phyloP scores from a whole-genome alignment of 352 stramenopile genomes.

The Hyaloperonospora brassicae region DNA sequence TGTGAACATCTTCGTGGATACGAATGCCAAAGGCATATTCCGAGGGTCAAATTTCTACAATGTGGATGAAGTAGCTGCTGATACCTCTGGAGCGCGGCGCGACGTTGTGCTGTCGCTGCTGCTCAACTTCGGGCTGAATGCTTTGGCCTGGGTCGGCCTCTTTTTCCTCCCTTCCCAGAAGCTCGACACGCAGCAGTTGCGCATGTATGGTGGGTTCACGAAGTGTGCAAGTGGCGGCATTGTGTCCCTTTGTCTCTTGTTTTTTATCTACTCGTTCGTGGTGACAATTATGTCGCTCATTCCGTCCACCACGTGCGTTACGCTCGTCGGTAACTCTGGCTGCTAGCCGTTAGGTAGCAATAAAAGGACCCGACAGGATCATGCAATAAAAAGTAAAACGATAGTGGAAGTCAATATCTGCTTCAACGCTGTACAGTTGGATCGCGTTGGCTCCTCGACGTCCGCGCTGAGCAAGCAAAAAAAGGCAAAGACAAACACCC shows the following conservation, averaged over 20 bases:
- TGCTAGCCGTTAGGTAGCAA: conserved; percentile 30
- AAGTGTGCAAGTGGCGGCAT: conserved; percentile 27
- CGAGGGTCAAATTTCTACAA: conserved; percentile 43
- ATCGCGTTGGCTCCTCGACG: no score
- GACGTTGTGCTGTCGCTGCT: conserved; percentile 49
- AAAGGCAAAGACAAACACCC: no score
- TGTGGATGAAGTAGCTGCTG: conserved; percentile 21
- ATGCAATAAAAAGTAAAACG: no score
- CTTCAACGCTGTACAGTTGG: no score
- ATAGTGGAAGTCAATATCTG: no score
- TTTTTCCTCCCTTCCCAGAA: conserved; percentile 64
- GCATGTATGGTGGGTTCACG: conserved; percentile 62
- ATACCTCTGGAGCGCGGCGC: conserved; percentile 28
- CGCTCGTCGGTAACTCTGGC: conserved; percentile 26
- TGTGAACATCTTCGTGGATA: conserved; percentile 52
- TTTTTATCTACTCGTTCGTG: conserved; percentile 33
- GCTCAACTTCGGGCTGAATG: conserved; percentile 48
- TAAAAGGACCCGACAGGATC: conserved; percentile 4
- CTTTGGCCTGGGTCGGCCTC: conserved; percentile 45
- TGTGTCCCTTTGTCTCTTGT: conserved; percentile 22
- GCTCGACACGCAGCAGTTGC: conserved; percentile 58
- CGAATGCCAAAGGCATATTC: conserved; percentile 40
- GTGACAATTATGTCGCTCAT: conserved; percentile 35
- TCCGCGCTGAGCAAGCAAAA: no score
- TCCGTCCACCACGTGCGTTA: conserved; percentile 28